Evolutionary conservation across 305 asterid genomes (phyloP), one percentile per base, ranked within the genome.

Genomic region (Euphrasia arctica): DNA sequence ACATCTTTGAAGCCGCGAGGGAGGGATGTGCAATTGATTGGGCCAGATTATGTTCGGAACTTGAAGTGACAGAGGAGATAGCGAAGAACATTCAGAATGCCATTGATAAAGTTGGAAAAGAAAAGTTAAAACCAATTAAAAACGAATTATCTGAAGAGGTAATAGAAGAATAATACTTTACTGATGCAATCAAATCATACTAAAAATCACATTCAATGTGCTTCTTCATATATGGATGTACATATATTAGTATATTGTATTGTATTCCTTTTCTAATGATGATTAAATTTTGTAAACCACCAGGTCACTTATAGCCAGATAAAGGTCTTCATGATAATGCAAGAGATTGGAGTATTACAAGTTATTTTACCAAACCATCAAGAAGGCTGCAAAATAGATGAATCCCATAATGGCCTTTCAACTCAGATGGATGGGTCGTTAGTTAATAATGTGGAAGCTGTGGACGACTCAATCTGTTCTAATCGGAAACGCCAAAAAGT

Each of bases 141-240:
- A 77, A 61, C 45, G 97, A 92, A 79, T 79, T 92, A 71, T 87
- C 98, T 42, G 96, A 89, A 74, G 97, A 92, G 86, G 96, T 92
- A 73, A n/a, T 34, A 9, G 41, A 34, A 34, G 41, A 34, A 34
- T 34, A 34, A 32, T 32, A 32, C n/a, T n/a, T n/a, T n/a, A 4
- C 39, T 29, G 32, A 29, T 29, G 32, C 32, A 29, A 29, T 29
- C 32, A 29, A 29, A 29, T 29, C 39, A 32, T 3, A 32, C 6
- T 0, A 9, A 43, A 43, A 12, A 22, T 41, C 51, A 49, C 50
- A 47, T 55, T 14, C 14, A 27, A 31, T 13, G 36, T 31, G 18
- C 15, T 2, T 11, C 3, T 5, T 11, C 3, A 42, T 7, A 42
- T 42, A 9, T 42, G 48, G 32, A 2, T 29, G 32, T 29, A 29